A percentile compares a stretch with the other conserved stretches of the same genome.
Evolutionary conservation across 768 basidiomycete genomes (phyloP).

Genomic region (Trichaptum fuscoviolaceum): DNA sequence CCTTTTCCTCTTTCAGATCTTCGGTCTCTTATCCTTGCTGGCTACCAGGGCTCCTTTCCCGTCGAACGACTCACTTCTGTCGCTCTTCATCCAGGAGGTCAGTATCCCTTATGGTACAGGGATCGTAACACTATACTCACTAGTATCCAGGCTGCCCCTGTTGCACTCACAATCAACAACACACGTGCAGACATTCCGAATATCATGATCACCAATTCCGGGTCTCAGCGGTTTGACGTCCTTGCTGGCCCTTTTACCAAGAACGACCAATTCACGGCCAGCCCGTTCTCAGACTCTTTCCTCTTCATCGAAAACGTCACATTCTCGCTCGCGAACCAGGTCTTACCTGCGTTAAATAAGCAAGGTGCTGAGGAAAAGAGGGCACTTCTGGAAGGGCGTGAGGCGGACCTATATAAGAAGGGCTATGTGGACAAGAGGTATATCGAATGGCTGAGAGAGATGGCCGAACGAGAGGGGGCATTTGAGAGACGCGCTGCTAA

Average conservation of each 20-base stretch:
- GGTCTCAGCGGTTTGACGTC: constrained; percentile 60
- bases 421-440: constrained; percentile 51
- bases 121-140: constrained; percentile 9
- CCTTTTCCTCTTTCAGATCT: not conserved
- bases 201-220: constrained; percentile 62
- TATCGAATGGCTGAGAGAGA: constrained; percentile 52
- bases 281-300: constrained; percentile 65
- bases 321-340: constrained; percentile 43
- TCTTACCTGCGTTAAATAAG: constrained; percentile 49
- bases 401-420: constrained; percentile 36
- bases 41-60: constrained; percentile 52
- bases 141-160: constrained; percentile 41
- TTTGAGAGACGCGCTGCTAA: constrained; percentile 36
- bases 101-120: constrained; percentile 12
- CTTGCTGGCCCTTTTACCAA: constrained; percentile 68
- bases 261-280: constrained; percentile 75
- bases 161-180: constrained; percentile 58
- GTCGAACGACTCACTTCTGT: constrained; percentile 53
- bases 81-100: constrained; percentile 48
- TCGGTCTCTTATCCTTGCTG: not conserved
- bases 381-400: constrained; percentile 27
- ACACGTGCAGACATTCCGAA: constrained; percentile 53
- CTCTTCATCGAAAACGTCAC: constrained; percentile 54
- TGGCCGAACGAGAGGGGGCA: constrained; percentile 35
- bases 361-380: constrained; percentile 33